Percentiles rank a stretch among this genome's conserved stretches.
These are phyloP conservation scores for Tetrastigma voinierianum DNA, from an alignment of 164 flowering plant genomes.

Conservation along the genomic window DNA sequence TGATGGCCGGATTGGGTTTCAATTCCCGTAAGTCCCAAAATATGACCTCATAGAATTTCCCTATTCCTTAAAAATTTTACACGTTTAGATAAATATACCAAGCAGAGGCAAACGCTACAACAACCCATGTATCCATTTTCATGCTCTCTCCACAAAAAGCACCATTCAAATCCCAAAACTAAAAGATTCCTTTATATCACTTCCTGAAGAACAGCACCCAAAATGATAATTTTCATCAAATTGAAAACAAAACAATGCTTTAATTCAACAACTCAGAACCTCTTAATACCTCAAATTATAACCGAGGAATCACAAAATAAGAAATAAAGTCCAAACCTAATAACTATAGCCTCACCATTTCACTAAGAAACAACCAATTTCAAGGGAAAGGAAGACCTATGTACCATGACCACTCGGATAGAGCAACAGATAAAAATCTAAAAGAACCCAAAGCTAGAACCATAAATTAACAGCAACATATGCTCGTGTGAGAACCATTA, in stretches of 20 bases:
- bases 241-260: slow-evolving; percentile 2
- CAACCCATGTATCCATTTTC: slow-evolving; percentile 72
- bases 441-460: not conserved
- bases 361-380: not conserved
- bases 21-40: slow-evolving; percentile 18
- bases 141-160: slow-evolving; percentile 10
- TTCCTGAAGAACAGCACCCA: slow-evolving; percentile 4
- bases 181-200: slow-evolving; percentile 5
- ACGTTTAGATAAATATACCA: slow-evolving; percentile 56
- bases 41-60: slow-evolving; percentile 18
- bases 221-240: slow-evolving; percentile 16
- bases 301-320: slow-evolving; percentile 2
- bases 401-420: too few relatives aligned
- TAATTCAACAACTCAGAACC: not conserved
- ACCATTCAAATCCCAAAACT: slow-evolving; percentile 14
- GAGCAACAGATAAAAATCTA: not conserved
- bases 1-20: slow-evolving; percentile 16
- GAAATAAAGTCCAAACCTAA: slow-evolving; percentile 5
- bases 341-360: not conserved
- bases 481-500: not conserved
- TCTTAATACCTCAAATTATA: not conserved
- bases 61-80: slow-evolving; percentile 32
- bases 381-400: not conserved
- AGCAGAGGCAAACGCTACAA: slow-evolving; percentile 74
- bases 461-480: not conserved